Conservation (phyloP, 78 protist species). For the Paratrimastix pyriformis region DNA sequence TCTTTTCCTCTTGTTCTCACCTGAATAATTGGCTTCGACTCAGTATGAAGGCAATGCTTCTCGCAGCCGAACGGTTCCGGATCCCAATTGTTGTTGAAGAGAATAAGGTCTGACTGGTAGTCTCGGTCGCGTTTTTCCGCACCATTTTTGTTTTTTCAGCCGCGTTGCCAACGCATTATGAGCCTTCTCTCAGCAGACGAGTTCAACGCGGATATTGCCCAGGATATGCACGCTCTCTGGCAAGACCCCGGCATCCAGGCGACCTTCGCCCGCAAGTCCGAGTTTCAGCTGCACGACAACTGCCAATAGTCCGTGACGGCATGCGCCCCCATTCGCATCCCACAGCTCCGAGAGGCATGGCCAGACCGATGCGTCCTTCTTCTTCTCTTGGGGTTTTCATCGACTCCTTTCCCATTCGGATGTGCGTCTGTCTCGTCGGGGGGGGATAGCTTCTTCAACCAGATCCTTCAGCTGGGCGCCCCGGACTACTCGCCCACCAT, state of each 20-base stretch:
- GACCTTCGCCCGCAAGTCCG: conserved; percentile 18
- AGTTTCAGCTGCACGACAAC: conserved; percentile 55
- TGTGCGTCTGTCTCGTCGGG: too few species aligned
- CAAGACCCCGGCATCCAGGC: conserved; percentile 41
- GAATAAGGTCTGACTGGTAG: background rate
- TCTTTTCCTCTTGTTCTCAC: too few species aligned
- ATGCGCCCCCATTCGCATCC: too few species aligned
- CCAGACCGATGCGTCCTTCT: too few species aligned
- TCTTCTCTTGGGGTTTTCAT: too few species aligned
- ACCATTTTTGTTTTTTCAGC: background rate
- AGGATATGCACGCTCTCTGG: conserved; percentile 28
- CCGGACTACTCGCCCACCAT: conserved; percentile 54
- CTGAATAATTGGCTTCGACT: too few species aligned
- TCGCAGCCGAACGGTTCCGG: background rate
- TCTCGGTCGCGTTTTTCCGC: background rate
- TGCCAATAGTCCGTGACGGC: too few species aligned
- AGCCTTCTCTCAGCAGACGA: too few species aligned
- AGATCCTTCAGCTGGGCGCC: conserved; percentile 32
- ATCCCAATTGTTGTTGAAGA: background rate
- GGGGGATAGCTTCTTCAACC: conserved; percentile 32
- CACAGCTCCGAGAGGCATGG: too few species aligned
- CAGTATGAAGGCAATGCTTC: conserved; percentile 43
- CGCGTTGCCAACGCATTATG: background rate
- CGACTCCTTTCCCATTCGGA: too few species aligned
- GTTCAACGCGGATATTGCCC: background rate